Percentiles rank a stretch among this genome's conserved stretches.
Conservation (phyloP, 331 rosid species). For the Acacia concinna region DNA sequence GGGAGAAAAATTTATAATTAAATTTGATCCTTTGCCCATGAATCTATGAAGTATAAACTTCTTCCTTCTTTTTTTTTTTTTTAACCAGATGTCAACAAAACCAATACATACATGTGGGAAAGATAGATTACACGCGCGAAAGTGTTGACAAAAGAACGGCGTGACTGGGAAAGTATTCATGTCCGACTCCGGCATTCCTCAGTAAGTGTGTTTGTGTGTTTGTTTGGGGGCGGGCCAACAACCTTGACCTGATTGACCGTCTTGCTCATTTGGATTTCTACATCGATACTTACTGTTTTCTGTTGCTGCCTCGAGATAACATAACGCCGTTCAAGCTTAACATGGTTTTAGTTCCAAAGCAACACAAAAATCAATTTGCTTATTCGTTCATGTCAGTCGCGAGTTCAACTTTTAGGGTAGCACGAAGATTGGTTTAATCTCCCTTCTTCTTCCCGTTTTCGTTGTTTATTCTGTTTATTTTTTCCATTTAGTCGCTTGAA, state of each 20-base stretch:
- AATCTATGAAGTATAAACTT: too few relatives aligned
- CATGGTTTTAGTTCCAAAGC: too few relatives aligned
- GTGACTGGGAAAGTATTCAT: not conserved
- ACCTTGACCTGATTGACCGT: not conserved
- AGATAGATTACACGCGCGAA: not conserved
- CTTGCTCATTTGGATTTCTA: not conserved
- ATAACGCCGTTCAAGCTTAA: not conserved
- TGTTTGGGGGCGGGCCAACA: too few relatives aligned
- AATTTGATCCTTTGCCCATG: too few relatives aligned
- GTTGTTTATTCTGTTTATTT: not conserved
- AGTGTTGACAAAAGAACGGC: not conserved
- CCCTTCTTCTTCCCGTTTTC: not conserved
- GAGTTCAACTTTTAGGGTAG: not conserved
- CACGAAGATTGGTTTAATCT: slow-evolving; percentile 24
- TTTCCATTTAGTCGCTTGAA: not conserved
- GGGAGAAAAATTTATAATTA: too few relatives aligned
- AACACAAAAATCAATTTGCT: not conserved
- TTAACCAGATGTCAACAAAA: too few relatives aligned
- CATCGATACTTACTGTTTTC: not conserved
- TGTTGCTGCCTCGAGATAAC: not conserved
- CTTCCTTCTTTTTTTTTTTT: too few relatives aligned
- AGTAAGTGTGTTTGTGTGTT: too few relatives aligned
- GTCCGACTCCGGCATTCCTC: not conserved
- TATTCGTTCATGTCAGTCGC: slow-evolving; percentile 10
- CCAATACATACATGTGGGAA: not conserved